A percentile compares a stretch with the other conserved stretches of the same genome.
These are phyloP conservation scores for Malus hybrid DNA, from an alignment of 331 rosid species.

Conservation along the genomic window DNA sequence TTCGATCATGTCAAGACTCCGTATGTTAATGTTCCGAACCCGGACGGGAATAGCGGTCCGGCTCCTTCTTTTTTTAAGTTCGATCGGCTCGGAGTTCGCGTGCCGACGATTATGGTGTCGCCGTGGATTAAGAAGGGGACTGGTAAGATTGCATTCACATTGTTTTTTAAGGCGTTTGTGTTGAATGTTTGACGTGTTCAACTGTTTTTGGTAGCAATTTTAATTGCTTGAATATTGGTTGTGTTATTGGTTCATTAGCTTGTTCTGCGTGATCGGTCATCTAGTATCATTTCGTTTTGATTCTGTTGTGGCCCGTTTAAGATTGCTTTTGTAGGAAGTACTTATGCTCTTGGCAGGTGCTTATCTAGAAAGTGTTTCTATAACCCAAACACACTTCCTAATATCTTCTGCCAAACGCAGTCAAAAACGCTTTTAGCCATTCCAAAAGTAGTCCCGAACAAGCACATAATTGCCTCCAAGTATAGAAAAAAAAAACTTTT, in stretches of 20 bases:
- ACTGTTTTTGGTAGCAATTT: background rate
- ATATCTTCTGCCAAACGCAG: background rate
- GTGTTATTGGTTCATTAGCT: background rate
- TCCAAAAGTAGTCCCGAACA: background rate
- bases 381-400: background rate
- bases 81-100: conserved; percentile 95
- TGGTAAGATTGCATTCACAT: conserved; percentile 39
- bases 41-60: conserved; percentile 97
- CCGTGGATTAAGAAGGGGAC: conserved; percentile 98
- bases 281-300: background rate
- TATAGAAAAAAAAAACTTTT: background rate
- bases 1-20: conserved; percentile 91
- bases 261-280: background rate
- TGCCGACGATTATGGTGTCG: conserved; percentile 92
- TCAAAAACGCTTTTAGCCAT: background rate
- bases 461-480: too few relatives aligned
- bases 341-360: background rate
- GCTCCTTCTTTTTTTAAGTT: conserved; percentile 96
- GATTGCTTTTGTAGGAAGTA: background rate
- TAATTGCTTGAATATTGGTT: background rate
- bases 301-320: background rate
- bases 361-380: background rate
- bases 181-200: background rate
- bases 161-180: background rate
- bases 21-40: conserved; percentile 73